Base-by-base conservation (phyloP, 2,329 filamentous ascomycete species). In the Stagonosporopsis rhizophila region DNA sequence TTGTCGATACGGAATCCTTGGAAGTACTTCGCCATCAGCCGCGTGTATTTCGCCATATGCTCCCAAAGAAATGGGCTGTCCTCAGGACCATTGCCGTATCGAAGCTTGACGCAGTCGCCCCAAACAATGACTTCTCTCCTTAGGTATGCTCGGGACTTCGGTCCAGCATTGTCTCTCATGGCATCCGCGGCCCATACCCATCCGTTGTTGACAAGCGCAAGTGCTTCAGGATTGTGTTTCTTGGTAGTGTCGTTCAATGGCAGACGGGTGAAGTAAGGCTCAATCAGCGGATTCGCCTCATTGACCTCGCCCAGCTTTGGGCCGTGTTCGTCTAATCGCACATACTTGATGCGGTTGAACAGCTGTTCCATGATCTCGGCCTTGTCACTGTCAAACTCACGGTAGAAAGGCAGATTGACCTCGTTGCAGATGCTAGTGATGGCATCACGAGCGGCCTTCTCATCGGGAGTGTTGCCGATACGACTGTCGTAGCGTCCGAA, bases 131-230 rank as follows among this genome's bases (percentile, higher is more conserved):
- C 92, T 76, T 99, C 92, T 65, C 95, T 87, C 48, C 92, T 87
- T n/a, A 99, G 84, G 71, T 99, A 99, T n/a, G 94, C 92, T 52
- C 89, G 88, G 8, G 94, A 96, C 42, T 90, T 82, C 0, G 92
- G 89, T 0, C 96, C 96, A 27, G 95, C 95, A 70, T 98, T 95
- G 78, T 99, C 95, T 39, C 91, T 84, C 77, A 98, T 85, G 1
- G 95, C 94, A 77, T 98, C 96, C 6, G 94, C 94, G 56, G 91
- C 94, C 95, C 95, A 99, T 8, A 99, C 93, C 95, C 95, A 99
- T 39, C 95, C 95, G 71, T 99, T 99, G 78, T 98, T 98, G 37
- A 89, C 93, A 47, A 99, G 79, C 2, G 91, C 91, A 41, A 96
- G 82, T 39, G 92, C 89, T 54, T 89, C 88, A 1, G 87, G 83